A percentile compares a stretch with the other conserved stretches of the same genome.
Evolutionary conservation across 371 early-diverging fungal species (phyloP).

Genomic region (Quaeritorhiza haematococci): DNA sequence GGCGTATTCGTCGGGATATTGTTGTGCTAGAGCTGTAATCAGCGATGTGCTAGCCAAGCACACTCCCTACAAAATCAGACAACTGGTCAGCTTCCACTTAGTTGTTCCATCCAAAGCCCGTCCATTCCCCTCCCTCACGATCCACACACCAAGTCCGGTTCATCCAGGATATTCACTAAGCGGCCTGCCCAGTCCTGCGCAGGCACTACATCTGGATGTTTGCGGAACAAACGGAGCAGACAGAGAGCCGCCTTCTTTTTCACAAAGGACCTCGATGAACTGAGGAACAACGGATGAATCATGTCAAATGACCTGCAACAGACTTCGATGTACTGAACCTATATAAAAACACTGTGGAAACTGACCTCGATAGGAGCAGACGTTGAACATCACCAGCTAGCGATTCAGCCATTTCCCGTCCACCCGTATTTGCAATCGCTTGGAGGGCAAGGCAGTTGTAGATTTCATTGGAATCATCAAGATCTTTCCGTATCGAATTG

Average conservation of each 20-base stretch:
- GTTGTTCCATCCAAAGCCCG: background rate
- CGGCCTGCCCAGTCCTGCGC: conserved; percentile 85
- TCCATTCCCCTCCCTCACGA: too few relatives aligned
- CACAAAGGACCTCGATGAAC: conserved; percentile 74
- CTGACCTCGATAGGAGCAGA: conserved; percentile 76
- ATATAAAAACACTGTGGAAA: conserved; percentile 7
- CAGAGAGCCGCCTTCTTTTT: conserved; percentile 96
- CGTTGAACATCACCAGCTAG: conserved; percentile 78
- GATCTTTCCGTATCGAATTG: conserved; percentile 80
- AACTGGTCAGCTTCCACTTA: background rate
- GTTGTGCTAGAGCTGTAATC: conserved; percentile 82
- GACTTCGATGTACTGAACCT: too few relatives aligned
- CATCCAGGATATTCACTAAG: conserved; percentile 75
- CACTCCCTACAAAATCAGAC: conserved; percentile 62
- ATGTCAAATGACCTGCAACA: background rate
- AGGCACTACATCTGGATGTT: conserved; percentile 84
- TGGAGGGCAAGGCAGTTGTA: conserved; percentile 87
- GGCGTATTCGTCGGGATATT: conserved; percentile 73
- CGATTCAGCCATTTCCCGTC: conserved; percentile 85
- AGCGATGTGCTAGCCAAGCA: conserved; percentile 77
- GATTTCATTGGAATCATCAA: conserved; percentile 84
- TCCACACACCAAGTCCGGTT: conserved; percentile 70
- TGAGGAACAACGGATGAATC: too few relatives aligned
- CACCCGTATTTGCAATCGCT: conserved; percentile 92
- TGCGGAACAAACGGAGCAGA: conserved; percentile 79